Evolutionary conservation across 345 rosid species (phyloP).

Genomic region (Camelina sativa): DNA sequence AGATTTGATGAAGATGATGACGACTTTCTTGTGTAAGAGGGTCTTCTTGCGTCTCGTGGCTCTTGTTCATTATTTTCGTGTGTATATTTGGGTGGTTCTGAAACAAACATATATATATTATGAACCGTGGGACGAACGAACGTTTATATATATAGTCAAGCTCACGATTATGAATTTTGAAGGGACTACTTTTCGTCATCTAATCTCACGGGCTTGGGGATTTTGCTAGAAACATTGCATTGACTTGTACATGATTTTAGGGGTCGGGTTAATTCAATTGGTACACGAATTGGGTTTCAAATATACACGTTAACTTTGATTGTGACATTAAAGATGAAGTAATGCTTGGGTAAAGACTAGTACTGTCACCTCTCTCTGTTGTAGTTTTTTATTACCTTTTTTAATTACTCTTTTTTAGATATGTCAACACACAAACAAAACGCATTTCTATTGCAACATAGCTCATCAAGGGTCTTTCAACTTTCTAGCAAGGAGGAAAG

Average conservation of each 20-base stretch:
- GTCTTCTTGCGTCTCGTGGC: constrained; percentile 29
- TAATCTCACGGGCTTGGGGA: constrained; percentile 28
- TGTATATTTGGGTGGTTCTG: background rate
- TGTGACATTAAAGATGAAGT: constrained; percentile 37
- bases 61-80: constrained; percentile 12
- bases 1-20: constrained; percentile 33
- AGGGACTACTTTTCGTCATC: constrained; percentile 24
- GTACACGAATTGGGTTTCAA: constrained; percentile 38
- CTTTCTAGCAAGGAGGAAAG: constrained; percentile 4
- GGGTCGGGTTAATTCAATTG: constrained; percentile 31
- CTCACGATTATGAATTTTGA: constrained; percentile 15
- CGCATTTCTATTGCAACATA: constrained; percentile 3
- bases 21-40: constrained; percentile 23
- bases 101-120: background rate
- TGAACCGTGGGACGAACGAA: constrained; percentile 3
- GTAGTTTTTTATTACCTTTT: background rate
- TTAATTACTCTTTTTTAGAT: too few species aligned
- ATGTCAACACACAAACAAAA: background rate
- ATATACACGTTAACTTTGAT: constrained; percentile 40
- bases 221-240: constrained; percentile 24
- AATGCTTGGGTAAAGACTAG: constrained; percentile 29
- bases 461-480: constrained; percentile 1
- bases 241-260: constrained; percentile 20
- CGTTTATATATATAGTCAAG: constrained; percentile 1
- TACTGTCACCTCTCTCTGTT: constrained; percentile 25